phyloP scores from a whole-genome alignment of 129 eudicot genomes.

The Centrapalus pauciflorus region DNA sequence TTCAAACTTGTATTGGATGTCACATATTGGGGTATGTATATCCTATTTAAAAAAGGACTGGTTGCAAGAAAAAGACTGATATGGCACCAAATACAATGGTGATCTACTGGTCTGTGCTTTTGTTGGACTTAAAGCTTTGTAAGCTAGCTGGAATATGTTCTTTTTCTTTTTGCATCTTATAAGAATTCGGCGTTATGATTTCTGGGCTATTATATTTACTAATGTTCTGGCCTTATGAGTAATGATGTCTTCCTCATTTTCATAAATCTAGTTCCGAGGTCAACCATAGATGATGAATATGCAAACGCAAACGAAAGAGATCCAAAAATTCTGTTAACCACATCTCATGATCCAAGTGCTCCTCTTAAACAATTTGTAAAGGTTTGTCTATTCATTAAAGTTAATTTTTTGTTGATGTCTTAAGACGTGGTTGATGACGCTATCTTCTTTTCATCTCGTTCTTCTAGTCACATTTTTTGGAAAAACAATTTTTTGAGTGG shows the following conservation, averaged over 20 bases:
- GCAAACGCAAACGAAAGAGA: constrained; percentile 77
- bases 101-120: neutral
- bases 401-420: neutral
- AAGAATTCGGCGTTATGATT: neutral
- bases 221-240: neutral
- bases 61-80: neutral
- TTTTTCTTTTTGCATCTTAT: neutral
- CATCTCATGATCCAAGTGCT: constrained; percentile 92
- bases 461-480: neutral
- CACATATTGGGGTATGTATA: neutral
- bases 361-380: constrained; percentile 87
- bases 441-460: neutral
- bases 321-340: constrained; percentile 85
- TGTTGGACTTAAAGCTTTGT: neutral
- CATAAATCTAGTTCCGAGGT: constrained; percentile 63
- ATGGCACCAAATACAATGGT: neutral
- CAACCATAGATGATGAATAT: constrained; percentile 86
- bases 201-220: neutral
- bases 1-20: too few species aligned
- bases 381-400: constrained; percentile 33
- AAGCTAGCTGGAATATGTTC: neutral
- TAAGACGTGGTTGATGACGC: neutral
- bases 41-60: neutral
- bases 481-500: neutral
- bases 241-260: neutral